These are phyloP conservation scores for Cordia subcordata DNA, from an alignment of 257 asterid genomes.

Conservation along the genomic window DNA sequence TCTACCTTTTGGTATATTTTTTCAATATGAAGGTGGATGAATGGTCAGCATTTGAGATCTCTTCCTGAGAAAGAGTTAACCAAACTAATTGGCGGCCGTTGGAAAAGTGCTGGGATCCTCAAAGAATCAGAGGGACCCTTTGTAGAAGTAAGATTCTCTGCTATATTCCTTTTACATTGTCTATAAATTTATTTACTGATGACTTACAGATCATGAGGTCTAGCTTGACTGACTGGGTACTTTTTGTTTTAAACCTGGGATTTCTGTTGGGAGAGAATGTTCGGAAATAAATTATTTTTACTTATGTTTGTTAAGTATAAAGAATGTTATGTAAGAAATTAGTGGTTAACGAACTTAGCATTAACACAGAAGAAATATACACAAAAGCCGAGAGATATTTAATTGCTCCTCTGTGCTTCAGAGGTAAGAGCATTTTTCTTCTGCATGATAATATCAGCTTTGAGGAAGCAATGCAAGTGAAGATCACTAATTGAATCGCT, in stretches of 20 bases:
- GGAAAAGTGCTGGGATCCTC: conserved; percentile 62
- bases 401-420: not conserved
- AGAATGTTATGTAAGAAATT: conserved; percentile 67
- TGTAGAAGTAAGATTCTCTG: conserved; percentile 46
- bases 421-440: not conserved
- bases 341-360: conserved; percentile 34
- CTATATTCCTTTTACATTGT: no score
- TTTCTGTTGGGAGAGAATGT: no score
- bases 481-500: conserved; percentile 15
- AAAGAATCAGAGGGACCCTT: conserved; percentile 65
- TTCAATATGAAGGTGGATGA: conserved; percentile 83
- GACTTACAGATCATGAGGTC: no score
- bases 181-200: no score
- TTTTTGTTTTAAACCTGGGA: no score
- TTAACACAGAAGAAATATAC: no score
- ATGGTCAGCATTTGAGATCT: conserved; percentile 83
- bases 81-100: conserved; percentile 62
- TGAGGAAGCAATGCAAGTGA: not conserved
- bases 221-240: no score
- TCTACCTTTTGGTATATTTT: conserved; percentile 15
- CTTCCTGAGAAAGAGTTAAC: conserved; percentile 57
- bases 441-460: not conserved
- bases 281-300: no score
- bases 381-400: no score
- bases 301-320: conserved; percentile 62